Percentiles rank a stretch among this genome's conserved stretches.
Evolutionary conservation across 202 grass and related monocot species (phyloP).

Genomic region (Hordeum pubiflorum): DNA sequence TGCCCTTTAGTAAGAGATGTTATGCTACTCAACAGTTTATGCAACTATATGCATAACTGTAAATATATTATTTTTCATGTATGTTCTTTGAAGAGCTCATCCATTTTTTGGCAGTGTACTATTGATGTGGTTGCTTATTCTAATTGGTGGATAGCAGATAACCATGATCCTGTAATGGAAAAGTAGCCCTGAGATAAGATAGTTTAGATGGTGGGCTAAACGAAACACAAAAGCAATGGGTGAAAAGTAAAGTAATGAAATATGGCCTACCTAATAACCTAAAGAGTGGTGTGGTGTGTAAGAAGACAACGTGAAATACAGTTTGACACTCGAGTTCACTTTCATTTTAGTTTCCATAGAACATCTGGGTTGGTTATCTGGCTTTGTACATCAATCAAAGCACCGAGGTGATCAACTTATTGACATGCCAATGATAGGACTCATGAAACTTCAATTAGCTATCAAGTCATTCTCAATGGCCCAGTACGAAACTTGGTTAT

Average conservation of each 20-base stretch:
- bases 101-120: too few species aligned
- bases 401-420: neutral
- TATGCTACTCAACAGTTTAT: too few species aligned
- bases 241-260: constrained; percentile 23
- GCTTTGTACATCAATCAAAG: constrained; percentile 11
- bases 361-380: constrained; percentile 16
- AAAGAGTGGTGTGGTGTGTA: too few species aligned
- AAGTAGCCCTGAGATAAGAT: neutral
- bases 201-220: neutral
- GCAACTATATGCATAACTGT: neutral
- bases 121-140: neutral
- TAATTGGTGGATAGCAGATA: constrained; percentile 15
- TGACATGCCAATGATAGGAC: constrained; percentile 12
- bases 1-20: neutral
- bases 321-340: constrained; percentile 16
- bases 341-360: constrained; percentile 22
- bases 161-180: neutral
- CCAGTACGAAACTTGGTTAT: constrained; percentile 14
- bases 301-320: constrained; percentile 10
- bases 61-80: neutral
- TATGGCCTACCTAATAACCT: constrained; percentile 3
- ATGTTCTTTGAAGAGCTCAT: too few species aligned
- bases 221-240: neutral
- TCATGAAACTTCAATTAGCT: constrained; percentile 29
- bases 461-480: constrained; percentile 7